phyloP scores from a whole-genome alignment of 2,329 filamentous ascomycete species.

The Leptographium procerum region DNA sequence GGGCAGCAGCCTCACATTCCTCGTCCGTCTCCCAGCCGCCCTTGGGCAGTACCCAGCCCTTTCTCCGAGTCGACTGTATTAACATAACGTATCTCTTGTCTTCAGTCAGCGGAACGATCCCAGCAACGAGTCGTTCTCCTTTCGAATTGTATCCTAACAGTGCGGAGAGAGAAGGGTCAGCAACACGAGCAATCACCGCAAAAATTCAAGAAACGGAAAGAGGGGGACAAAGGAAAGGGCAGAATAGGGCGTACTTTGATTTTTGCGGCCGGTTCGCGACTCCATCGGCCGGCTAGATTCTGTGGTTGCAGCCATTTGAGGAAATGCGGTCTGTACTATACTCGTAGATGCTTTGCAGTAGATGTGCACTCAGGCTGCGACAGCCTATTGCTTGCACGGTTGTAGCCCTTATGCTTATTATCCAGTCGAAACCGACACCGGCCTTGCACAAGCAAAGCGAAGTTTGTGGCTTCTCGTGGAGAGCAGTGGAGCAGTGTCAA shows the following conservation, averaged over 20 bases:
- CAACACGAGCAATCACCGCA: not conserved
- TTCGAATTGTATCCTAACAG: constrained; percentile 74
- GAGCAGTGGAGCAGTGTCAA: not conserved
- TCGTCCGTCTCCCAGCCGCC: constrained; percentile 97
- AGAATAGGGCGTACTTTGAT: constrained; percentile 59
- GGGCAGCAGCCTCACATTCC: constrained; percentile 69
- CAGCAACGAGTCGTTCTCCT: constrained; percentile 90
- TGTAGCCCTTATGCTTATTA: not conserved
- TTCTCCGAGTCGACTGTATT: constrained; percentile 83
- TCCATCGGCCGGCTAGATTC: constrained; percentile 49
- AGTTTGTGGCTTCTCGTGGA: not conserved
- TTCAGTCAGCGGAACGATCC: constrained; percentile 76
- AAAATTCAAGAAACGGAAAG: not conserved
- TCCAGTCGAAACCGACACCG: not conserved
- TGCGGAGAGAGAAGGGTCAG: not conserved
- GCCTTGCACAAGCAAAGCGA: not conserved
- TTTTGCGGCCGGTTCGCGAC: constrained; percentile 64
- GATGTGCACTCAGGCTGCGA: not conserved
- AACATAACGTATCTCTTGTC: constrained; percentile 84
- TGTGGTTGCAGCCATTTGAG: not conserved
- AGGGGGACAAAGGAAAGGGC: too few relatives aligned
- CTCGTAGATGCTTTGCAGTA: not conserved
- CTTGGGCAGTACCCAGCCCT: constrained; percentile 94
- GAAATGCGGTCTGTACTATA: not conserved
- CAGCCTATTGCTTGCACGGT: not conserved